Evolutionary conservation across 495 filamentous ascomycete species (phyloP), one percentile per base, ranked within the genome.

Genomic region (Niebla homalea): DNA sequence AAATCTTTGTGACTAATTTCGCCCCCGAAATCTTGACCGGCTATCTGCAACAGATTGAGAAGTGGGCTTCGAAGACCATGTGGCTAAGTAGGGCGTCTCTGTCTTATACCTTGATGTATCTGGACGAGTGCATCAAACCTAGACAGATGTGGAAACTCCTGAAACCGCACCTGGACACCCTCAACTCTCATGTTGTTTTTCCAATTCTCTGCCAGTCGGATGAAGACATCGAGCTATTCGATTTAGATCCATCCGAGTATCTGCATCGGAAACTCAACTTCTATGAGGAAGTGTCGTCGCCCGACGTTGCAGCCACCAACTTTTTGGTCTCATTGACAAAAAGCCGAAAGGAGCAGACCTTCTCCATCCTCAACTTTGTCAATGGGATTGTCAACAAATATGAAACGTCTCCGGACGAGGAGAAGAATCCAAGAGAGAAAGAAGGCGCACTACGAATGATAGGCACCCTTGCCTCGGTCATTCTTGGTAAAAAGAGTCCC

Each of bases 391-490:
- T 98, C 54, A 95, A 86, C 69, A 81, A 85, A 54, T 87, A 87
- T 57, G 92, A 98, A 64, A 65, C 79, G 51, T 80, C 85, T 3
- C 78, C 88, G 7, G 86, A 89, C 40, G 81, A 81, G 44, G 79
- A 90, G 64, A 97, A 95, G 72, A 83, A 84, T 62, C 84, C 94
- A 43, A 74, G 94, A 36, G 87, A 90, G 58, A 98, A 98, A 73
- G 92, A 98, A 67, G 92, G 92, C 56, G 92, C 92, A 20, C 65
- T 98, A 51, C 75, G 93, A 42, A 98, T 98, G 92, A 96, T 98
- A 57, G 93, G 90, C 5, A 97, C 92, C 1, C 67, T 98, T 41
- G 82, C 92, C 1, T 84, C 86, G 12, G 90, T 98, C 20, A 94
- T 98, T 42, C 75, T 98, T 29, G 88, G 87, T 45, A 98, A 97